phyloP scores from a whole-genome alignment of 306 rosid genomes.

The Pterocarpus macrocarpus region DNA sequence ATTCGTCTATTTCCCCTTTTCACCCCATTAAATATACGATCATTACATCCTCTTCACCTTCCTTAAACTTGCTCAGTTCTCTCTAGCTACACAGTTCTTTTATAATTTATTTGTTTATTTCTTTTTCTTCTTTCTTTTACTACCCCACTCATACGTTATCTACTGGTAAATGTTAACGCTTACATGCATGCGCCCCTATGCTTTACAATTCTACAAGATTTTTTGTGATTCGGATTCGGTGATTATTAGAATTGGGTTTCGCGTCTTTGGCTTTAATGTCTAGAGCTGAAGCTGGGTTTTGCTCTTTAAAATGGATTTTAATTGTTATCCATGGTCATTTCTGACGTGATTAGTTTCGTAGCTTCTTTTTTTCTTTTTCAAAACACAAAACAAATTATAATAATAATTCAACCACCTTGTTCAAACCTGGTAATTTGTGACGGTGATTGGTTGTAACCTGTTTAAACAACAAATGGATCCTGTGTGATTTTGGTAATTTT shows the following conservation, averaged over 20 bases:
- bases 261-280: slow-evolving; percentile 28
- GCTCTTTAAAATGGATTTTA: slow-evolving; percentile 38
- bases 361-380: background rate
- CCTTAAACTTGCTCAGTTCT: background rate
- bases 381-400: background rate
- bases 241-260: background rate
- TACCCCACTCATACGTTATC: slow-evolving; percentile 41
- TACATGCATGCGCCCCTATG: background rate
- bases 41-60: background rate
- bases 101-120: background rate
- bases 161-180: slow-evolving; percentile 45
- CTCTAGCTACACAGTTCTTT: background rate
- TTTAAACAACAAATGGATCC: background rate
- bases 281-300: slow-evolving; percentile 37
- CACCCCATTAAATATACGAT: slow-evolving; percentile 10
- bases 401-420: background rate
- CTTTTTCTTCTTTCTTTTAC: background rate
- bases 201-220: background rate
- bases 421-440: background rate
- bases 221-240: background rate
- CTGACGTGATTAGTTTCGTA: background rate
- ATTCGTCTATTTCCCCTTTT: background rate
- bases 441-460: background rate
- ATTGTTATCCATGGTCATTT: background rate
- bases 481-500: background rate